These are phyloP conservation scores for Colletotrichum eleusines DNA, from an alignment of 2,329 filamentous ascomycete species.

Conservation along the genomic window DNA sequence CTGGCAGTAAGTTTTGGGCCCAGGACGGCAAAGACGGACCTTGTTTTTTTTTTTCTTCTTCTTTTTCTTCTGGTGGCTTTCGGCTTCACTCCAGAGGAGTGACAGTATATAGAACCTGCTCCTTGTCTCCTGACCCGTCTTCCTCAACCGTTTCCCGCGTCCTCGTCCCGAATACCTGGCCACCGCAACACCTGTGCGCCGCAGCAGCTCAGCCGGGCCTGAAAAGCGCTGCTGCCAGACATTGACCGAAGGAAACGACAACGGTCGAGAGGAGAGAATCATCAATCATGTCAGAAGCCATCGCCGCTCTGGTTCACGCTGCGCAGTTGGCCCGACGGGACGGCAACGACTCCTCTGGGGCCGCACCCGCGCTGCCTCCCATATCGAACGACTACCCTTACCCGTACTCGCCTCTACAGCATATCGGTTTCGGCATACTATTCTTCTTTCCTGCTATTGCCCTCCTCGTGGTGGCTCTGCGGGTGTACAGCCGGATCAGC, in stretches of 20 bases:
- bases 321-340: conserved; percentile 21
- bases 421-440: conserved; percentile 28
- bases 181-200: background rate
- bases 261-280: background rate
- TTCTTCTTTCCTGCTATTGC: conserved; percentile 35
- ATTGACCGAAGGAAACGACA: background rate
- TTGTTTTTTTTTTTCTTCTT: background rate
- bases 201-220: conserved; percentile 29
- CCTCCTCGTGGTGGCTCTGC: conserved; percentile 24
- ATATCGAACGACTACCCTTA: conserved; percentile 33
- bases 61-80: background rate
- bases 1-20: background rate
- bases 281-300: conserved; percentile 26
- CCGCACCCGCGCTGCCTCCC: conserved; percentile 11
- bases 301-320: conserved; percentile 33
- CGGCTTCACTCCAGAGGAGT: background rate
- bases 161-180: background rate
- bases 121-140: conserved; percentile 4
- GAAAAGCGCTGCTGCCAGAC: background rate
- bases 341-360: background rate
- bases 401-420: conserved; percentile 29
- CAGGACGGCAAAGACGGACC: conserved; percentile 2
- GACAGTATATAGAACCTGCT: conserved; percentile 21
- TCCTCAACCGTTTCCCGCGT: conserved; percentile 13
- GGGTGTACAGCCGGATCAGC: conserved; percentile 33